A percentile compares a stretch with the other conserved stretches of the same genome.
Evolutionary conservation across 2,329 filamentous ascomycete genomes (phyloP).

Genomic region (Fusarium circinatum): DNA sequence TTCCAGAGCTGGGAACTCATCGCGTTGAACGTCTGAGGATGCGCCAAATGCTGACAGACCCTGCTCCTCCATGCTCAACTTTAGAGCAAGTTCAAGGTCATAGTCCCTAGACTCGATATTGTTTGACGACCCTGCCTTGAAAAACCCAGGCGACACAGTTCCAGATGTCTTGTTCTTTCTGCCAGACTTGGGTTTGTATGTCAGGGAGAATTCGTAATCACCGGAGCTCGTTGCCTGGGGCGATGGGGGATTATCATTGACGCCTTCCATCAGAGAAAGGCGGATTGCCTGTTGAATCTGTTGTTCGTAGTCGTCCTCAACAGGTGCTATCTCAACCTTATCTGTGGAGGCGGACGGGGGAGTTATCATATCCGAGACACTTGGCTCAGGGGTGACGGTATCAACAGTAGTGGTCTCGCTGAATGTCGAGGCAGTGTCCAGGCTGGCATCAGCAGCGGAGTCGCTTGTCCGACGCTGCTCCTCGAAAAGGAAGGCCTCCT

Average conservation of each 20-base stretch:
- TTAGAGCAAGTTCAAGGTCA: constrained; percentile 69
- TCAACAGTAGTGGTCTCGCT: constrained; percentile 55
- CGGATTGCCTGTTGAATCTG: constrained; percentile 72
- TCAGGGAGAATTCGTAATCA: constrained; percentile 64
- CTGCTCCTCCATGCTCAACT: constrained; percentile 68
- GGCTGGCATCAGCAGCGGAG: constrained; percentile 59
- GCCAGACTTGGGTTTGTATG: constrained; percentile 54
- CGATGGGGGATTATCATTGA: constrained; percentile 59
- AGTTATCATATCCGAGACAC: constrained; percentile 56
- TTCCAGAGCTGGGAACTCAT: constrained; percentile 56
- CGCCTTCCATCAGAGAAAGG: constrained; percentile 67
- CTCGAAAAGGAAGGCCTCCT: constrained; percentile 67
- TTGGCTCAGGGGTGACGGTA: constrained; percentile 66
- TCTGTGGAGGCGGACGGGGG: constrained; percentile 26
- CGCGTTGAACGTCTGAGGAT: constrained; percentile 33
- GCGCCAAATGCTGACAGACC: constrained; percentile 36
- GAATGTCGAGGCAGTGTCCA: constrained; percentile 56
- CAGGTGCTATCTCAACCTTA: neutral
- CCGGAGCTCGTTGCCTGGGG: constrained; percentile 58
- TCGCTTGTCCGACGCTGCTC: constrained; percentile 65
- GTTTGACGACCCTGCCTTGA: constrained; percentile 43
- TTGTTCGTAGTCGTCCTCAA: constrained; percentile 66
- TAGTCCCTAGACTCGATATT: constrained; percentile 54
- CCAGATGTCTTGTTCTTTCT: constrained; percentile 54
- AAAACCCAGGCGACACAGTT: constrained; percentile 50